These are phyloP conservation scores for Alternaria panax DNA, from an alignment of 2,329 filamentous ascomycete species.

Conservation along the genomic window DNA sequence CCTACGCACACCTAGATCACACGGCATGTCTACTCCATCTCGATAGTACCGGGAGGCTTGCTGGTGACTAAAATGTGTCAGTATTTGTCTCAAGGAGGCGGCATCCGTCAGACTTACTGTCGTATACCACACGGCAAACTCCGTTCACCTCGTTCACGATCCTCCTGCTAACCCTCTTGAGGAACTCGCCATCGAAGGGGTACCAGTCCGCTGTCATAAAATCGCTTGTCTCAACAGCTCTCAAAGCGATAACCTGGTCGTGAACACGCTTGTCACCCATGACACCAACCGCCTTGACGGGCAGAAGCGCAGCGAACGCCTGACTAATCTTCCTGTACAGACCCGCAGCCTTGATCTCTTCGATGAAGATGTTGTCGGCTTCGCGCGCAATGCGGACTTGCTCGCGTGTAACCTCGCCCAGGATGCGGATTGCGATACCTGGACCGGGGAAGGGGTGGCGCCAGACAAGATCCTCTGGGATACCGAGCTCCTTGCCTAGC, in stretches of 20 bases:
- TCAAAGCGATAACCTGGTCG: conserved; percentile 66
- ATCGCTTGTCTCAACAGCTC: conserved; percentile 69
- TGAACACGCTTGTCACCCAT: conserved; percentile 75
- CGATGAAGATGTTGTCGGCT: conserved; percentile 80
- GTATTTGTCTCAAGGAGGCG: conserved; percentile 6
- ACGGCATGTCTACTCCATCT: conserved; percentile 69
- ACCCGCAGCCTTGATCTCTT: conserved; percentile 74
- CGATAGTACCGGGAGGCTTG: conserved; percentile 76
- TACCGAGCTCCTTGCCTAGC: conserved; percentile 73
- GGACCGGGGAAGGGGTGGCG: conserved; percentile 80
- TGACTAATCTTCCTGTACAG: conserved; percentile 76
- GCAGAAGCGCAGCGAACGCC: conserved; percentile 73
- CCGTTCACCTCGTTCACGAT: conserved; percentile 81
- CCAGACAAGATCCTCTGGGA: conserved; percentile 77
- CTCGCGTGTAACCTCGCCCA: conserved; percentile 84
- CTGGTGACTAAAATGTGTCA: conserved; percentile 58
- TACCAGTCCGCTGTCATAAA: conserved; percentile 80
- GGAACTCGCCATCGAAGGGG: conserved; percentile 69
- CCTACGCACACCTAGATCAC: not conserved
- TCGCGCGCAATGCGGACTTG: conserved; percentile 80
- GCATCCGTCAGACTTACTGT: conserved; percentile 58
- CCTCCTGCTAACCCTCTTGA: conserved; percentile 69
- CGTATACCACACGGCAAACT: conserved; percentile 74
- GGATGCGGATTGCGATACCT: conserved; percentile 77
- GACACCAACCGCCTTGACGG: conserved; percentile 70